A percentile compares a stretch with the other conserved stretches of the same genome.
Evolutionary conservation across 1,284 basidiomycete genomes (phyloP).

Genomic region (Ceratobasidium sp.): DNA sequence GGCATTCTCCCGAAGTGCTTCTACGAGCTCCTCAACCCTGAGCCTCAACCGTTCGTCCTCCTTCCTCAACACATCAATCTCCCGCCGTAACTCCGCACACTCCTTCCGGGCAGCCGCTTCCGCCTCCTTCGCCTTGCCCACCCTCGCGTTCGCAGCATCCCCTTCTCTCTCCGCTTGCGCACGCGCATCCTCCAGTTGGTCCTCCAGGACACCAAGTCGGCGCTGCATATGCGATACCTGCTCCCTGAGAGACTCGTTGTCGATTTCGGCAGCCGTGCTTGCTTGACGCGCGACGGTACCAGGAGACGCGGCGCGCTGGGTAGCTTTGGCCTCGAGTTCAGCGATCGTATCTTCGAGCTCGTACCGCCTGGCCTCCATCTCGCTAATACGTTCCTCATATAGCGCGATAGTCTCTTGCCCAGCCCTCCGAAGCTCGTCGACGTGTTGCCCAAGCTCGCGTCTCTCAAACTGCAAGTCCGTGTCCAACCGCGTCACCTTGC

Average conservation of each 20-base stretch:
- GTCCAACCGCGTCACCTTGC: conserved; percentile 64
- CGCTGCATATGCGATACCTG: conserved; percentile 88
- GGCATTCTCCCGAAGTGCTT: conserved; percentile 90
- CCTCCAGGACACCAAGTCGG: conserved; percentile 83
- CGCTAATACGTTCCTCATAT: conserved; percentile 88
- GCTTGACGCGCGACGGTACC: conserved; percentile 60
- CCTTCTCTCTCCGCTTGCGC: conserved; percentile 82
- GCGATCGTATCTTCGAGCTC: conserved; percentile 80
- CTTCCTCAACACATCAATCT: conserved; percentile 73
- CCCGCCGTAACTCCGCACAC: conserved; percentile 70
- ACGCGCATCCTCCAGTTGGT: conserved; percentile 85
- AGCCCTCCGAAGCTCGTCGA: conserved; percentile 84
- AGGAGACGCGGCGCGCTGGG: conserved; percentile 59
- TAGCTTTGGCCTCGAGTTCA: conserved; percentile 69
- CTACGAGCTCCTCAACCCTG: conserved; percentile 86
- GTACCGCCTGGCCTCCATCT: conserved; percentile 78
- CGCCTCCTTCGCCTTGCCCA: conserved; percentile 80
- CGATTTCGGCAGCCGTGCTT: conserved; percentile 83
- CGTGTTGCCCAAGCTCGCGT: conserved; percentile 73
- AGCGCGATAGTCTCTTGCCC: conserved; percentile 94
- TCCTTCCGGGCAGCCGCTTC: conserved; percentile 81
- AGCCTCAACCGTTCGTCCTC: conserved; percentile 73
- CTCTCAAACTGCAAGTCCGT: conserved; percentile 74
- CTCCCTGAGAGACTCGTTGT: conserved; percentile 91
- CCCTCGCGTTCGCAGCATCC: conserved; percentile 70